Evolutionary conservation across 2,329 filamentous ascomycete species (phyloP), one percentile per base, ranked within the genome.

Genomic region (Chrysoporthe cubensis): DNA sequence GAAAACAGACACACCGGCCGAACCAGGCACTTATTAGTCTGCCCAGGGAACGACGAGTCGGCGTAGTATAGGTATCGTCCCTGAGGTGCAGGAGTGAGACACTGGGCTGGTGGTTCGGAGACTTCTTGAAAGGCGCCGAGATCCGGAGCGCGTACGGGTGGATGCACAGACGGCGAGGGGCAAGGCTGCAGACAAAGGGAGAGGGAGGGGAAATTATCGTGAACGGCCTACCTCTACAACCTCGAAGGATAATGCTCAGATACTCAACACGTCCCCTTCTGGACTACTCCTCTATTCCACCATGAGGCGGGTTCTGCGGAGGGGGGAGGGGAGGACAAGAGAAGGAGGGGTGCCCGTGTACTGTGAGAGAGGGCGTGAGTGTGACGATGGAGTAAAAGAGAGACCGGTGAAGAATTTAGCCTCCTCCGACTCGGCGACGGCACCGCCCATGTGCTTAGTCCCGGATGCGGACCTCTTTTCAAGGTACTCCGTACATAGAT

Each of bases 41-140:
- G 4, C 50, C 26, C 26, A 34, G 16, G 50, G 13, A 32, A 40
- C 37, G 4, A 52, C 21, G 14, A 26, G 14, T 52, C 21, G 48
- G 48, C 48, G 21, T 26, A 21, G 21, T 21, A 9, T 14, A 13
- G 21, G 14, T 11, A 32, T 34, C 14, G 50, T 34, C 26, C 14
- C 1, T 11, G 16, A 13, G 50, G 32, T 40, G 50, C 50, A 32
- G 50, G 50, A 54, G 7, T 34, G 50, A 32, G 50, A 54, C 32
- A 16, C 18, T 43, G 42, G 34, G 40, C 34, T 42, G 18, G n/a
- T 26, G 37, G 57, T 32, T 60, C 57, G 57, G 57, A 60, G 57
- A 60, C 57, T 60, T 60, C 57, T 60, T 43, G 42, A 60, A 60
- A 60, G 57, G 37, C 57, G 57, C 57, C 57, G 57, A 60, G 57